A percentile compares a stretch with the other conserved stretches of the same genome.
These are phyloP conservation scores for Euryodendron excelsum DNA, from an alignment of 148 eudicot species.

Conservation along the genomic window DNA sequence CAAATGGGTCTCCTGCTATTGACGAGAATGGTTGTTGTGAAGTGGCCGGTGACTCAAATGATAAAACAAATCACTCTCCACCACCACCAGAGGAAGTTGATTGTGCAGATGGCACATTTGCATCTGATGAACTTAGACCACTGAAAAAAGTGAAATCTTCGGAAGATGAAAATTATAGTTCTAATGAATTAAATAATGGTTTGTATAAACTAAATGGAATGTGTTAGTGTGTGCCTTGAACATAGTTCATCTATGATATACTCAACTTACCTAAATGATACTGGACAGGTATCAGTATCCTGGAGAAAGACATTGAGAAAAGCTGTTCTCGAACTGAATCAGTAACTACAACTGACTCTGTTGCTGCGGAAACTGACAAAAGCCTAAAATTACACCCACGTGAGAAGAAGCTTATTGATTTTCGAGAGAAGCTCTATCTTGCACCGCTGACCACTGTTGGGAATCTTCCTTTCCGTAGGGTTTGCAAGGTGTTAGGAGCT, in stretches of 20 bases:
- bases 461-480: conserved; percentile 90
- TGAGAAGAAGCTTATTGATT: conserved; percentile 93
- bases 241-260: background rate
- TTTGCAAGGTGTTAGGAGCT: conserved; percentile 91
- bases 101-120: conserved; percentile 22
- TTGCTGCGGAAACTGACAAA: conserved; percentile 55
- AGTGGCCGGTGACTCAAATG: conserved; percentile 22
- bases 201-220: conserved; percentile 8
- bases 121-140: conserved; percentile 57
- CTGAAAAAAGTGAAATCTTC: conserved; percentile 64
- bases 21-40: conserved; percentile 44
- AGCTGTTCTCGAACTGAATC: conserved; percentile 27
- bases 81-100: conserved; percentile 36
- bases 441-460: conserved; percentile 98
- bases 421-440: conserved; percentile 83
- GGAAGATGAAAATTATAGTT: conserved; percentile 30
- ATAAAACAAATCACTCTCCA: conserved; percentile 25
- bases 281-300: conserved; percentile 31
- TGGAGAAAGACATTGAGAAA: conserved; percentile 34
- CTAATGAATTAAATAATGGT: conserved; percentile 45
- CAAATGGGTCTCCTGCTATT: conserved; percentile 34
- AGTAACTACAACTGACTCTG: conserved; percentile 22
- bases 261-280: background rate
- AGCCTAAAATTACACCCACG: conserved; percentile 68
- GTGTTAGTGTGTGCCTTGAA: background rate